Base-by-base conservation (phyloP, 2,329 filamentous ascomycete genomes). In the Didymella arachidicola region DNA sequence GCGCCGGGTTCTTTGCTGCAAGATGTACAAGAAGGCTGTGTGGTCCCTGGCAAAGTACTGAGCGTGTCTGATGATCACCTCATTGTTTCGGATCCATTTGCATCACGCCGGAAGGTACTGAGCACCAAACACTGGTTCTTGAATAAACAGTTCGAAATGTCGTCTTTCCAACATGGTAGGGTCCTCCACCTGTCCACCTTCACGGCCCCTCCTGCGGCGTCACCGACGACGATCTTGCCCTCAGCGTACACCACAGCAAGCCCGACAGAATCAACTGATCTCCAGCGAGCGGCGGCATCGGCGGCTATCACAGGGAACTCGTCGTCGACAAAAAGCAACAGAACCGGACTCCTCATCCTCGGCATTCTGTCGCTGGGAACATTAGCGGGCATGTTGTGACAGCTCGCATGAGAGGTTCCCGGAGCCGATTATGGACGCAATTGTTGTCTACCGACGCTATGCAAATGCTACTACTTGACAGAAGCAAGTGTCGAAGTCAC, bases 401-500 rank as follows among this genome's bases (percentile, higher is more conserved):
- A 41, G 38, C 18, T 4, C 16, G 38, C 36, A 18, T 2, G 18
- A 22, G 22, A 12, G 11, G 22, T 7, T 22, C n/a, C 38, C 3
- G 7, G 29, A 4, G 10, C 12, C 8, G 36, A 22, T 11, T 22
- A 2, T 32, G 3, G 10, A 32, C 2, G 30, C 30, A 32, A 14
- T n/a, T 19, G 8, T 16, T 10, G 14, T 11, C 14, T 19, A 38
- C 19, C 6, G 30, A 18, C 19, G 10, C 7, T 14, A 2, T 11
- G 22, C 11, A 51, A 25, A 10, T 0, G 19, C 10, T n/a, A 26
- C 30, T 44, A 66, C 18, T 53, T 19, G 10, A 65, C 57, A 2
- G 60, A 53, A 6, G 52, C 59, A 27, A 69, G 53, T 6, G 66
- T 68, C 6, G 66, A 65, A 27, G 66, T 79, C 14, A 89, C 53